Conservation (phyloP, 2,329 filamentous ascomycete genomes). For the Magnaporthales sp. region DNA sequence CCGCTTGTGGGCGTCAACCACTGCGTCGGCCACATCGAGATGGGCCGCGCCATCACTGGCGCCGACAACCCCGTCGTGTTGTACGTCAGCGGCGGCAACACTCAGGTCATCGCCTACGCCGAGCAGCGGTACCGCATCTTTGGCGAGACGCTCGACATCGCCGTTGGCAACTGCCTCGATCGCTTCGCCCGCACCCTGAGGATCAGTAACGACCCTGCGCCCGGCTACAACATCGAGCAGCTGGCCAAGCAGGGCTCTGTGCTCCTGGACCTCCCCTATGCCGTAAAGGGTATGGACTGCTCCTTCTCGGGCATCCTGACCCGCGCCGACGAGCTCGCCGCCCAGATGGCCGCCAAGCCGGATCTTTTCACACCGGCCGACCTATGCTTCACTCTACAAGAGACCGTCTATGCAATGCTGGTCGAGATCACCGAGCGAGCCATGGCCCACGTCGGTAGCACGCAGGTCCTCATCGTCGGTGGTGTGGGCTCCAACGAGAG, state of each 20-base stretch:
- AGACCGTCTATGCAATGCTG: constrained; percentile 93
- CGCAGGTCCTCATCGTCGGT: constrained; percentile 87
- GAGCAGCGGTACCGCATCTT: constrained; percentile 95
- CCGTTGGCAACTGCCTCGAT: constrained; percentile 95
- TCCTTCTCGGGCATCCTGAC: constrained; percentile 91
- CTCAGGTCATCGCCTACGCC: constrained; percentile 94
- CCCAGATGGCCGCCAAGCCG: constrained; percentile 41
- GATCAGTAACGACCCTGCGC: constrained; percentile 93
- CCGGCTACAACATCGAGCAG: constrained; percentile 97
- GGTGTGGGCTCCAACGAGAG: constrained; percentile 94
- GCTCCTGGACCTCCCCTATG: constrained; percentile 83
- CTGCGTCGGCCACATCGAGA: constrained; percentile 97
- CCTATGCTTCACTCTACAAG: constrained; percentile 88
- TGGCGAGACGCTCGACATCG: constrained; percentile 94
- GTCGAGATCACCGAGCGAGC: constrained; percentile 97
- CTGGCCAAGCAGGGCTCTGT: constrained; percentile 63
- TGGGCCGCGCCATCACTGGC: constrained; percentile 89
- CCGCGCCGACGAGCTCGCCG: constrained; percentile 70
- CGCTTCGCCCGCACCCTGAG: constrained; percentile 84
- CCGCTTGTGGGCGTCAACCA: constrained; percentile 95
- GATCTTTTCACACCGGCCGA: constrained; percentile 57
- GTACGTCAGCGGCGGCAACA: constrained; percentile 94
- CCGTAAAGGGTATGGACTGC: constrained; percentile 98
- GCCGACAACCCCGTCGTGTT: constrained; percentile 88
- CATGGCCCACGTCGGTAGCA: constrained; percentile 92